These are phyloP conservation scores for Sugiyamaella neomexicana DNA, from an alignment of 1,139 yeast genomes.

Conservation along the genomic window DNA sequence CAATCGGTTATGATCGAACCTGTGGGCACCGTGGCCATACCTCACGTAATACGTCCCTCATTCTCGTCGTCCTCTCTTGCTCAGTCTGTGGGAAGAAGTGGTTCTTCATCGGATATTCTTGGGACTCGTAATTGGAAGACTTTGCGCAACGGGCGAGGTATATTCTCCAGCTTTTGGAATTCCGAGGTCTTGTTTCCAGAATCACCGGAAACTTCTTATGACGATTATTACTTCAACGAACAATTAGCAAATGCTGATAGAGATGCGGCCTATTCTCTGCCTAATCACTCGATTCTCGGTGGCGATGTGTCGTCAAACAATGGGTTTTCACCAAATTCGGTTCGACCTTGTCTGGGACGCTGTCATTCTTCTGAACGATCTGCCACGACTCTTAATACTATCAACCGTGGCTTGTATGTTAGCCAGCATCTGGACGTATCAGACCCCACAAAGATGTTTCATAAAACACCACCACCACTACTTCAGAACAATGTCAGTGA, in stretches of 20 bases:
- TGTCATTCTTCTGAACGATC: conserved; percentile 26
- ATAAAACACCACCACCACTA: not conserved
- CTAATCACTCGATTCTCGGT: conserved; percentile 2
- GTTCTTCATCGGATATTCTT: not conserved
- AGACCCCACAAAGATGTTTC: not conserved
- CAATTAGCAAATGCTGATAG: conserved; percentile 11
- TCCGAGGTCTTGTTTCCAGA: conserved; percentile 7
- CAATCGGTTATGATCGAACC: conserved; percentile 25
- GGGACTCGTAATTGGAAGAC: conserved; percentile 13
- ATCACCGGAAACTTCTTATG: conserved; percentile 20
- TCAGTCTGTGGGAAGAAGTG: conserved; percentile 20
- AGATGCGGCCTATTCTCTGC: conserved; percentile 14
- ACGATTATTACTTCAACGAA: conserved; percentile 21
- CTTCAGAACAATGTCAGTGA: conserved; percentile 6
- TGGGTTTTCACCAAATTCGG: not conserved
- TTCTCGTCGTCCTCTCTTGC: conserved; percentile 32
- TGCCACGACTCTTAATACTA: conserved; percentile 24
- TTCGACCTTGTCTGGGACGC: conserved; percentile 23
- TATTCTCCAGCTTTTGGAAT: conserved; percentile 19
- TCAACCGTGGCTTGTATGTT: not conserved
- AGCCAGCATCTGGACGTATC: conserved; percentile 1
- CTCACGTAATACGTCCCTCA: conserved; percentile 34
- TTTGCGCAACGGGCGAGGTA: conserved; percentile 15
- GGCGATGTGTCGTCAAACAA: not conserved
- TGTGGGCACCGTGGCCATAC: conserved; percentile 28